Evolutionary conservation across 2,329 filamentous ascomycete species (phyloP).

Genomic region (Claviceps digitariae): DNA sequence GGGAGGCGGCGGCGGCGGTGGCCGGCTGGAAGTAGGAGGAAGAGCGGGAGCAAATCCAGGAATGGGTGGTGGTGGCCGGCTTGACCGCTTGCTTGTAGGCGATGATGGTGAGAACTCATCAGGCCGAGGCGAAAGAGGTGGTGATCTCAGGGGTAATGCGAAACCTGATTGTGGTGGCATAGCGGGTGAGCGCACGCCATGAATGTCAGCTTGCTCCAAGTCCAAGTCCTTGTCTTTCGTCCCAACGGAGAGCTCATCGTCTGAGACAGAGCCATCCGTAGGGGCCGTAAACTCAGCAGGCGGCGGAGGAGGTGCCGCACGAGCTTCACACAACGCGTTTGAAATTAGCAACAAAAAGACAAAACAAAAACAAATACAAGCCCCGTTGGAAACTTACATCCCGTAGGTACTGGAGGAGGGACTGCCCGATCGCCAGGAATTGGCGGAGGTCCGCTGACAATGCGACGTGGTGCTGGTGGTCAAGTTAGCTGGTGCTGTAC

Average conservation of each 20-base stretch:
- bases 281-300: constrained; percentile 45
- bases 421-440: constrained; percentile 37
- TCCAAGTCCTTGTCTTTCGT: constrained; percentile 26
- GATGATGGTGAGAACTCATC: constrained; percentile 31
- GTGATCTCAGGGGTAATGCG: constrained; percentile 18
- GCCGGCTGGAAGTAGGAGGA: constrained; percentile 39
- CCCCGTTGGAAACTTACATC: constrained; percentile 34
- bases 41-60: constrained; percentile 37
- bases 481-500: constrained; percentile 13
- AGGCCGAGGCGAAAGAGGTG: constrained; percentile 20
- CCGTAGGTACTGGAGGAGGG: constrained; percentile 44
- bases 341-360: not conserved
- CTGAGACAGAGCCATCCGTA: constrained; percentile 71
- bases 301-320: constrained; percentile 42
- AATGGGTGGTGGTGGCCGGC: constrained; percentile 46
- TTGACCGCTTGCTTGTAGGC: constrained; percentile 39
- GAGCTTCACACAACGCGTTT: constrained; percentile 34
- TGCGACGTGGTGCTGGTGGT: constrained; percentile 20
- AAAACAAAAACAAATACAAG: not conserved
- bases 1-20: constrained; percentile 43
- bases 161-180: constrained; percentile 25
- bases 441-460: constrained; percentile 26
- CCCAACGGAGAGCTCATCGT: constrained; percentile 64
- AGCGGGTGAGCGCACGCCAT: constrained; percentile 22
- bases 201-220: constrained; percentile 22